Conservation (phyloP, 1,284 basidiomycete species). For the Microbotryum violaceum region DNA sequence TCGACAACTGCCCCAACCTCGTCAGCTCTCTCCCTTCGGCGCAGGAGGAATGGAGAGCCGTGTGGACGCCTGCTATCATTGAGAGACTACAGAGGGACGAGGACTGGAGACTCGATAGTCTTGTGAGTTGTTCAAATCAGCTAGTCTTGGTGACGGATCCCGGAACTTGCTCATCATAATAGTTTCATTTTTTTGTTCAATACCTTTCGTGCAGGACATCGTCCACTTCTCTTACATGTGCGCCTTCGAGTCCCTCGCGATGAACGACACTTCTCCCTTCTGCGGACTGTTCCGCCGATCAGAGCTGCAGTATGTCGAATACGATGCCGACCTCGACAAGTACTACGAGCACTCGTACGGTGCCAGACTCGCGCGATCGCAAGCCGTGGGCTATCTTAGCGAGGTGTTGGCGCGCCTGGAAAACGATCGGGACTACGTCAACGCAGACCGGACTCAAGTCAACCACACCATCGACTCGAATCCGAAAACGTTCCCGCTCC, state of each 20-base stretch:
- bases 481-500: slow-evolving; percentile 59
- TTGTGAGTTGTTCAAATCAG: too few relatives aligned
- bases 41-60: too few relatives aligned
- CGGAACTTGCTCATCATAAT: too few relatives aligned
- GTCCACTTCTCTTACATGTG: slow-evolving; percentile 63
- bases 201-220: slow-evolving; percentile 47
- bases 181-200: too few relatives aligned
- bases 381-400: slow-evolving; percentile 64
- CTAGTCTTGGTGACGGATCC: too few relatives aligned
- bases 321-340: slow-evolving; percentile 58
- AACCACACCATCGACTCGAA: slow-evolving; percentile 65
- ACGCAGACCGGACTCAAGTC: slow-evolving; percentile 62
- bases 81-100: too few relatives aligned
- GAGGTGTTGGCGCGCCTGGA: slow-evolving; percentile 72
- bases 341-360: slow-evolving; percentile 52
- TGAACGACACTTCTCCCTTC: too few relatives aligned
- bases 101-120: too few relatives aligned
- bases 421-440: slow-evolving; percentile 43
- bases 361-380: slow-evolving; percentile 35
- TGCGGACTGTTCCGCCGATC: too few relatives aligned
- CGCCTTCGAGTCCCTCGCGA: slow-evolving; percentile 50
- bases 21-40: too few relatives aligned
- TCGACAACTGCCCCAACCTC: too few relatives aligned
- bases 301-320: slow-evolving; percentile 28
- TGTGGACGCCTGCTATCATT: too few relatives aligned